Evolutionary conservation across 495 filamentous ascomycete species (phyloP).

Genomic region (Xylaria castorea): DNA sequence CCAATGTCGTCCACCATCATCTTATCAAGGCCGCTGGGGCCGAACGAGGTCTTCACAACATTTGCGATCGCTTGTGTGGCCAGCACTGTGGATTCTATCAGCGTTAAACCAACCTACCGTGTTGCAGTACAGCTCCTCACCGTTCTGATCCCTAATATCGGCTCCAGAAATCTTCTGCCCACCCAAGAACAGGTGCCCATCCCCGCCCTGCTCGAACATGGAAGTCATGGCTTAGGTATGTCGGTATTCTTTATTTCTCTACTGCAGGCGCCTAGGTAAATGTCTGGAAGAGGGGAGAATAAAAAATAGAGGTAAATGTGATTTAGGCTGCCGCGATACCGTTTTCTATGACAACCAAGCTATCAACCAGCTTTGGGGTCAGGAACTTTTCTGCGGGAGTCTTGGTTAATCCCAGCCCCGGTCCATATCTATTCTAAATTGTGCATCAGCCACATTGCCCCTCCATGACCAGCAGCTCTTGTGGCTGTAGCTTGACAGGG

Average conservation of each 20-base stretch:
- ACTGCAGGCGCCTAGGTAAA: constrained; percentile 1
- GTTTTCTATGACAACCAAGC: constrained; percentile 32
- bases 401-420: constrained; percentile 35
- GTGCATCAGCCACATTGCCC: constrained; percentile 36
- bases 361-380: constrained; percentile 25
- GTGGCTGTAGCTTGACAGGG: constrained; percentile 22
- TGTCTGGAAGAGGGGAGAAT: neutral
- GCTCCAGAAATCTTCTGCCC: constrained; percentile 93
- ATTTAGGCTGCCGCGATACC: constrained; percentile 33
- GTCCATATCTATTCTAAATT: constrained; percentile 11
- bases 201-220: constrained; percentile 87
- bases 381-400: constrained; percentile 43
- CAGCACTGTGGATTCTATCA: constrained; percentile 66
- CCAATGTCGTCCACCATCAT: constrained; percentile 99
- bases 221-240: constrained; percentile 69
- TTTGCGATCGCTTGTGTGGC: constrained; percentile 97
- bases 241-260: neutral
- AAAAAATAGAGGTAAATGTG: neutral
- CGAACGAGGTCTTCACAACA: constrained; percentile 98
- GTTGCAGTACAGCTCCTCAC: constrained; percentile 53
- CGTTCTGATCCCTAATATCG: constrained; percentile 96
- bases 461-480: constrained; percentile 18
- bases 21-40: constrained; percentile 96
- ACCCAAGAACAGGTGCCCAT: constrained; percentile 90
- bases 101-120: constrained; percentile 22